A percentile compares a stretch with the other conserved stretches of the same genome.
phyloP scores from a whole-genome alignment of 2,329 filamentous ascomycete genomes.

The Phyllosticta citribraziliensis region DNA sequence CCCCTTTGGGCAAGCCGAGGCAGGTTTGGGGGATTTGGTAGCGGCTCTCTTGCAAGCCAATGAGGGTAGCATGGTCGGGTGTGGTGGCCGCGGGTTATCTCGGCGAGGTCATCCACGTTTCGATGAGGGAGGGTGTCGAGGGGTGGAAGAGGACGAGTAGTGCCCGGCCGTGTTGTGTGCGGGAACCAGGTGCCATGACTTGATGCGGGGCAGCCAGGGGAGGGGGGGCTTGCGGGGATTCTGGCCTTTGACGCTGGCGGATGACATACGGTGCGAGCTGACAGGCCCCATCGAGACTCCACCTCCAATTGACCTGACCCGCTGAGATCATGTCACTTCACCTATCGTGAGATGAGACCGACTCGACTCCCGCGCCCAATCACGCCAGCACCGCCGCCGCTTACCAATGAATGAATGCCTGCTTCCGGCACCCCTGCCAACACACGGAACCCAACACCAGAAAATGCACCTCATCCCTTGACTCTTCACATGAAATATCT shows the following conservation, averaged over 20 bases:
- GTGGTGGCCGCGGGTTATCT: neutral
- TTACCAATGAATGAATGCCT: neutral
- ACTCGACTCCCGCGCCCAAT: too few relatives aligned
- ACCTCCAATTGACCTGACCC: neutral
- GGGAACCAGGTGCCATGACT: neutral
- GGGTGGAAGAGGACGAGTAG: neutral
- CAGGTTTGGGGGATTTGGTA: neutral
- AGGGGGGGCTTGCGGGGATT: neutral
- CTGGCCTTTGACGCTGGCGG: neutral
- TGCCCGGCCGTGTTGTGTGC: neutral
- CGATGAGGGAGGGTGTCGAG: neutral
- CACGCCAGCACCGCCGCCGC: neutral
- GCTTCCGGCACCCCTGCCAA: neutral
- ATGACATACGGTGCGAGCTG: neutral
- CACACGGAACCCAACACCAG: neutral
- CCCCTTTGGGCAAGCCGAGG: neutral
- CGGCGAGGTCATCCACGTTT: neutral
- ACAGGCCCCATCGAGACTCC: neutral
- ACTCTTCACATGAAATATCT: neutral
- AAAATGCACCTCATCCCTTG: neutral
- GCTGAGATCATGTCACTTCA: neutral
- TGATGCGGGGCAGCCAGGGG: neutral
- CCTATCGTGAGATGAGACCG: neutral
- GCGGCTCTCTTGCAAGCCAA: neutral
- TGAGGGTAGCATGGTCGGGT: neutral